Conservation (phyloP, 2,329 filamentous ascomycete genomes). For the Aaosphaeria pasadenensis region DNA sequence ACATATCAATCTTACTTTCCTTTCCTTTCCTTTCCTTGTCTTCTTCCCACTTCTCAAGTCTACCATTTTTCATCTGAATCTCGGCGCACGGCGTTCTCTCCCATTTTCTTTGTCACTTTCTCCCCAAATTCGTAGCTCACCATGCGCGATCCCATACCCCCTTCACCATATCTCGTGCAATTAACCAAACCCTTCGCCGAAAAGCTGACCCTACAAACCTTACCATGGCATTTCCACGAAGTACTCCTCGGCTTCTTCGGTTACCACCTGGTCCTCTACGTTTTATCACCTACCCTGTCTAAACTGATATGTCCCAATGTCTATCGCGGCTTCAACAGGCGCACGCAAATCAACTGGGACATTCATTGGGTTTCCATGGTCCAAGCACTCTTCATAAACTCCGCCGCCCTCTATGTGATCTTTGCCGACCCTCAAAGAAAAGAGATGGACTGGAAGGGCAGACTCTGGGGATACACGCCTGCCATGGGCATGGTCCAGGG, state of each 20-base stretch:
- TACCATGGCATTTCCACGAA: constrained; percentile 78
- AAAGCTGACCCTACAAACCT: constrained; percentile 58
- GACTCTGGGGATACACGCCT: constrained; percentile 76
- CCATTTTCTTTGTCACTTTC: neutral
- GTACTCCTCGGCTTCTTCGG: constrained; percentile 63
- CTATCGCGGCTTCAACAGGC: constrained; percentile 60
- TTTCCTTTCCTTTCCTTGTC: constrained; percentile 2
- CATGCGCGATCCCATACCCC: constrained; percentile 72
- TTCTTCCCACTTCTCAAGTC: neutral
- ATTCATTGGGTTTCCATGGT: constrained; percentile 81
- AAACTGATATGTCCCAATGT: constrained; percentile 57
- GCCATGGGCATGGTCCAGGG: constrained; percentile 72
- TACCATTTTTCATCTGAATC: neutral
- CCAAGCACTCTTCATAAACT: constrained; percentile 70
- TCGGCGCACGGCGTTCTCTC: neutral
- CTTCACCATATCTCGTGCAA: constrained; percentile 54
- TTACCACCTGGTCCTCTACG: constrained; percentile 67
- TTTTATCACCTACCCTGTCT: constrained; percentile 67
- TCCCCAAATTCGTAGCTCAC: neutral
- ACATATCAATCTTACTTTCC: constrained; percentile 3
- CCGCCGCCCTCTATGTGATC: constrained; percentile 70
- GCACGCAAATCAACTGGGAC: constrained; percentile 75
- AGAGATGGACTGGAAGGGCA: constrained; percentile 64
- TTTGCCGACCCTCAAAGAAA: constrained; percentile 62
- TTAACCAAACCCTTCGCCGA: constrained; percentile 64